Percentiles rank a stretch among this genome's conserved stretches.
Evolutionary conservation across 768 basidiomycete species (phyloP).

Genomic region (Chalciporus sphaerocephalus): DNA sequence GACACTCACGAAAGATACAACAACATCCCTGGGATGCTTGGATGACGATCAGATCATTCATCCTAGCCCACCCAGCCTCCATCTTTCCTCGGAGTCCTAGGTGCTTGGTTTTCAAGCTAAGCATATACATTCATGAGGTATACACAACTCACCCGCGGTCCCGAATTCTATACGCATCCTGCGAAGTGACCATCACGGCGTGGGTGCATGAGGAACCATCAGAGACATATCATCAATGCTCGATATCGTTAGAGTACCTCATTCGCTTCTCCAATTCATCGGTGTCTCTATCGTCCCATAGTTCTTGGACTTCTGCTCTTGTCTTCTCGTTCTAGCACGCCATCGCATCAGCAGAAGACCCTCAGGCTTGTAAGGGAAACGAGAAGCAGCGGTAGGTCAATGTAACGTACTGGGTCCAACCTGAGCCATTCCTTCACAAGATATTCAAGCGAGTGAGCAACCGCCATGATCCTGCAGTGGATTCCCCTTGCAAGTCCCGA

Average conservation of each 20-base stretch:
- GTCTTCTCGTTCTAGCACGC: conserved; percentile 37
- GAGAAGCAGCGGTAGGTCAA: neutral
- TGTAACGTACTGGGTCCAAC: conserved; percentile 39
- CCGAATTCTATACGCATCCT: conserved; percentile 81
- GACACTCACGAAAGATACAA: neutral
- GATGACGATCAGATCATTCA: conserved; percentile 84
- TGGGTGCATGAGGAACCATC: neutral
- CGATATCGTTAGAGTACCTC: conserved; percentile 27
- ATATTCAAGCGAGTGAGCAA: conserved; percentile 29
- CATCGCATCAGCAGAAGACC: neutral
- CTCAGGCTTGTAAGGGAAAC: too few species aligned
- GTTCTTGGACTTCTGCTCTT: conserved; percentile 31
- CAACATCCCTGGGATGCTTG: conserved; percentile 70
- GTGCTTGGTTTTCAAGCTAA: neutral
- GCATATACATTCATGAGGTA: neutral
- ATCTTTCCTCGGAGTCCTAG: conserved; percentile 74
- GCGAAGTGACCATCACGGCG: neutral
- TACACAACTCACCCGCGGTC: conserved; percentile 61
- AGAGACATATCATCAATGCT: neutral
- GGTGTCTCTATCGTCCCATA: conserved; percentile 29
- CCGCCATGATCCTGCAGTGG: neutral
- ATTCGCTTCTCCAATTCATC: conserved; percentile 40
- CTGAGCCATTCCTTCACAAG: conserved; percentile 51
- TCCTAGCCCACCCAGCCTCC: conserved; percentile 88
- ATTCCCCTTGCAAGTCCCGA: too few species aligned